These are phyloP conservation scores for Chlamydomonas reinhardtii DNA, from an alignment of 163 green algal species.

Conservation along the genomic window DNA sequence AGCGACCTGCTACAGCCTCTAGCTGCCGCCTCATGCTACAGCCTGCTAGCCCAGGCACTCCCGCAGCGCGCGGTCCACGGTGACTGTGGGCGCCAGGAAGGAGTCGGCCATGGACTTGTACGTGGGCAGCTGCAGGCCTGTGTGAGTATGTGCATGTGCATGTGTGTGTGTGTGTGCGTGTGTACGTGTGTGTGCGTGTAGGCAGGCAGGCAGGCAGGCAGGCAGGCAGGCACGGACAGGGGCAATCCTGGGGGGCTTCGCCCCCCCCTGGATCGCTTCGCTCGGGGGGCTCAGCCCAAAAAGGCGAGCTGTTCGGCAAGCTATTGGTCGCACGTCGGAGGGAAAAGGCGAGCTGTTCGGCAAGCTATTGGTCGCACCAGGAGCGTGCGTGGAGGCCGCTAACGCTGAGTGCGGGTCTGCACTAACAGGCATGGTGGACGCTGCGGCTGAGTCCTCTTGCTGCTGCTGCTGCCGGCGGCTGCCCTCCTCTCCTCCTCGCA, in stretches of 20 bases:
- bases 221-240: no score
- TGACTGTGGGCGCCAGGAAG: slow-evolving; percentile 10
- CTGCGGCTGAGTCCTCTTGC: not conserved
- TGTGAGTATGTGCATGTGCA: not conserved
- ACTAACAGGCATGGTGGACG: not conserved
- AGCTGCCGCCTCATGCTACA: no score
- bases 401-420: not conserved
- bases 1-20: no score
- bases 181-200: not conserved
- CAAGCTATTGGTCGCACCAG: not conserved
- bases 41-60: not conserved
- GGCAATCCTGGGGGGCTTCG: no score
- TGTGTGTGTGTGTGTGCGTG: not conserved
- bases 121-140: slow-evolving; percentile 39
- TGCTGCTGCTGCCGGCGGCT: not conserved
- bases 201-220: no score
- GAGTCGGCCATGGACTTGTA: slow-evolving; percentile 15
- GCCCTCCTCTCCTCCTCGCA: not conserved
- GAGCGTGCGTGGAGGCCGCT: not conserved
- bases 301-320: no score
- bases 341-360: not conserved
- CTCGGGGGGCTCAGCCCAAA: no score
- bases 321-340: no score
- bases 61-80: not conserved
- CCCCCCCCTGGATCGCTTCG: no score